Evolutionary conservation across 257 asterid genomes (phyloP).

Genomic region (Jaltomata sinuosa): DNA sequence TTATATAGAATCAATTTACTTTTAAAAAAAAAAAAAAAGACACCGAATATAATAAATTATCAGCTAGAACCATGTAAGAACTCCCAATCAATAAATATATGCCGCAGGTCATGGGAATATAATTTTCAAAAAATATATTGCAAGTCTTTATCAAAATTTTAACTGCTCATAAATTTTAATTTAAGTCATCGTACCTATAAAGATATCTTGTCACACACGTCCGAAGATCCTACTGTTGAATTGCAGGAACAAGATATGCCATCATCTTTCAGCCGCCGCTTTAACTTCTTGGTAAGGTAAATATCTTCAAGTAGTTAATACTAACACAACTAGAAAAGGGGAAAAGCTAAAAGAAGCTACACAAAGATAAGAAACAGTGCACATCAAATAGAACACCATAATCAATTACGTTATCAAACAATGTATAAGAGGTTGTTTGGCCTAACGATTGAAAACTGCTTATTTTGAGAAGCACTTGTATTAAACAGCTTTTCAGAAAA

Average conservation of each 20-base stretch:
- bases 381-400: neutral
- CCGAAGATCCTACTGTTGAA: conserved; percentile 55
- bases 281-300: conserved; percentile 69
- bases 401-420: neutral
- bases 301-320: conserved; percentile 58
- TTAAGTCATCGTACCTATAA: conserved; percentile 52
- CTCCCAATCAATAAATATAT: neutral
- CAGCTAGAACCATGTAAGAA: neutral
- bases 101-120: neutral
- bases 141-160: too few relatives aligned
- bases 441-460: too few relatives aligned
- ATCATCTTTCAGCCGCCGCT: conserved; percentile 76
- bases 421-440: too few relatives aligned
- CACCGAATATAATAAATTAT: neutral
- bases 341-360: neutral
- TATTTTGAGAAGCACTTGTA: too few relatives aligned
- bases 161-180: conserved; percentile 4
- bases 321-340: conserved; percentile 6
- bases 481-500: too few relatives aligned
- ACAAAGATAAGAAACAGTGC: neutral
- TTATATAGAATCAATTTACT: neutral
- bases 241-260: conserved; percentile 88
- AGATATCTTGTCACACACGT: conserved; percentile 76
- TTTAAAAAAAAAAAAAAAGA: neutral
- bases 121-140: neutral